These are phyloP conservation scores for Termitomyces sp. DNA, from an alignment of 768 basidiomycete species.

Conservation along the genomic window DNA sequence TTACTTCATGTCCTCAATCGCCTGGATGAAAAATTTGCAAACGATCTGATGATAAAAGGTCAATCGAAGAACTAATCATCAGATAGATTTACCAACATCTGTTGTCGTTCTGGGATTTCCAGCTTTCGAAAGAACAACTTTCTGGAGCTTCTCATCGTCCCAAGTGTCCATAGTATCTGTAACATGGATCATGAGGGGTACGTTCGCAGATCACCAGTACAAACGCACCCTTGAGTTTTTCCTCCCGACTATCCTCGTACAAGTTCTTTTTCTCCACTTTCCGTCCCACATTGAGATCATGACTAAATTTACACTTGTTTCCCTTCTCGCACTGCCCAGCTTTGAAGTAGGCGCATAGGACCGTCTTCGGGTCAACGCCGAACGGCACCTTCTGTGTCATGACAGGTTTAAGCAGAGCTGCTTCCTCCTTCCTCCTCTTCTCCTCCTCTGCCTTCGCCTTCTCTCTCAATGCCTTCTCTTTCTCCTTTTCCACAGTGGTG, in stretches of 20 bases:
- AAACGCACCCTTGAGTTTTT: slow-evolving; percentile 65
- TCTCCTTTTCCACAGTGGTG: slow-evolving; percentile 78
- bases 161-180: slow-evolving; percentile 96
- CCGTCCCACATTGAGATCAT: slow-evolving; percentile 83
- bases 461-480: slow-evolving; percentile 72
- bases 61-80: background rate
- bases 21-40: slow-evolving; percentile 96
- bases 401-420: slow-evolving; percentile 76
- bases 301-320: slow-evolving; percentile 95
- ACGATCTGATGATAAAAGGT: slow-evolving; percentile 64
- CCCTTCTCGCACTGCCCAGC: slow-evolving; percentile 93
- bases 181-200: background rate
- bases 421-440: slow-evolving; percentile 82
- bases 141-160: slow-evolving; percentile 91
- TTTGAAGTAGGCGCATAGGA: slow-evolving; percentile 91
- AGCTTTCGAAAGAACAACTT: slow-evolving; percentile 82
- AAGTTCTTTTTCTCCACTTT: slow-evolving; percentile 96
- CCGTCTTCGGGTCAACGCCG: slow-evolving; percentile 94
- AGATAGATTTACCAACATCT: slow-evolving; percentile 52
- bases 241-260: slow-evolving; percentile 85
- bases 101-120: slow-evolving; percentile 92
- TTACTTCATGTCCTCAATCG: slow-evolving; percentile 87
- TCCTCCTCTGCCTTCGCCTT: slow-evolving; percentile 79
- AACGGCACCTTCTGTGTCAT: slow-evolving; percentile 87
- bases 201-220: background rate